These are phyloP conservation scores for Stagonosporopsis chrysanthemi DNA, from an alignment of 2,329 filamentous ascomycete species.

Conservation along the genomic window DNA sequence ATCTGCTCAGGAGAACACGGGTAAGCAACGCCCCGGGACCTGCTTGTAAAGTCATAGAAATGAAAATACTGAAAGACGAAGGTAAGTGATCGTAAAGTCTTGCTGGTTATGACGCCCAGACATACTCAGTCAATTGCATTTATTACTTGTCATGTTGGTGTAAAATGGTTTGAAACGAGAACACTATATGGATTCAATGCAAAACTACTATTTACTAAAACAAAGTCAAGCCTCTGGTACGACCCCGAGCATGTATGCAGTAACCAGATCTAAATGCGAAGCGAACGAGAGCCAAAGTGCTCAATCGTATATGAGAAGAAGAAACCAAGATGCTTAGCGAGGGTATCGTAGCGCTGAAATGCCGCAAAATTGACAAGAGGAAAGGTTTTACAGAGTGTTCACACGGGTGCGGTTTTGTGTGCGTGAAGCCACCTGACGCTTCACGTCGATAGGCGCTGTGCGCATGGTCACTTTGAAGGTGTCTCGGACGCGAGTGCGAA, in stretches of 20 bases:
- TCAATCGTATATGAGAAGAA: slow-evolving; percentile 3
- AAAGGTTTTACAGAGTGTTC: slow-evolving; percentile 36
- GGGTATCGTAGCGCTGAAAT: slow-evolving; percentile 20
- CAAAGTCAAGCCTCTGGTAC: not conserved
- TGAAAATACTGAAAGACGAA: too few species aligned
- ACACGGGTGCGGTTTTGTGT: slow-evolving; percentile 39
- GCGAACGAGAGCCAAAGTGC: slow-evolving; percentile 11
- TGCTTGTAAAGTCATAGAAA: not conserved
- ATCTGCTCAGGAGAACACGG: not conserved
- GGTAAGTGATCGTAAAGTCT: too few species aligned
- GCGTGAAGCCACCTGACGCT: slow-evolving; percentile 43
- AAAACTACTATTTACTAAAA: not conserved
- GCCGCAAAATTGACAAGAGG: slow-evolving; percentile 5
- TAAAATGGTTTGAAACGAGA: too few species aligned
- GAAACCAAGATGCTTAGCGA: slow-evolving; percentile 5
- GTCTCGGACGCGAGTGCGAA: slow-evolving; percentile 46
- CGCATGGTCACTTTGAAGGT: slow-evolving; percentile 50
- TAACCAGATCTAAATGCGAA: not conserved
- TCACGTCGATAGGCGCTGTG: slow-evolving; percentile 45
- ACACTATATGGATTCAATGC: not conserved
- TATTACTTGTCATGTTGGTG: too few species aligned
- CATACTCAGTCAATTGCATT: too few species aligned
- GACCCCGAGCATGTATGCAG: not conserved
- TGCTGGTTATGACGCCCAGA: too few species aligned
- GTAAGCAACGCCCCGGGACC: not conserved